These are phyloP conservation scores for Serendipita sp. DNA, from an alignment of 768 basidiomycete genomes.

Conservation along the genomic window DNA sequence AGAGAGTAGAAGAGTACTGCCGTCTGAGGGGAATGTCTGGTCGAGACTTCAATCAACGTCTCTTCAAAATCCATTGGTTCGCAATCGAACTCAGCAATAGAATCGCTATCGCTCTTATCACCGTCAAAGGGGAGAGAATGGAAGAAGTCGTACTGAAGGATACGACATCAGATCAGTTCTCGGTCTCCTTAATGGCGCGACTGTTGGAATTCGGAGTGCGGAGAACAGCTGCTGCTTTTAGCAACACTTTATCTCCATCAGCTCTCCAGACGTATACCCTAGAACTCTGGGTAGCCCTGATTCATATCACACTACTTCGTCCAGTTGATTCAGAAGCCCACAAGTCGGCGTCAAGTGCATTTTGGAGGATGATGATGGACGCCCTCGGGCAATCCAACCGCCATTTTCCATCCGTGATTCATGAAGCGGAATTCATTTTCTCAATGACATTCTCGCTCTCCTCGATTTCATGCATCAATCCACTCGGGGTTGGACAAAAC, in stretches of 20 bases:
- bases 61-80: slow-evolving; percentile 1
- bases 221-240: neutral
- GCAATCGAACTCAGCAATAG: neutral
- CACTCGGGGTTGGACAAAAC: neutral
- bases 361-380: neutral
- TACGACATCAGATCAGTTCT: neutral
- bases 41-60: neutral
- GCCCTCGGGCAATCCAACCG: neutral
- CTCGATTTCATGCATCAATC: neutral
- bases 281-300: neutral
- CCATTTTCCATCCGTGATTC: neutral
- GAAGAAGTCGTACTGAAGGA: neutral
- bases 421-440: slow-evolving; percentile 5
- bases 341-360: neutral
- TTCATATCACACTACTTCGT: neutral
- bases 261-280: neutral
- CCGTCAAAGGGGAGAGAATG: no score
- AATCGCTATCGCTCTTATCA: neutral
- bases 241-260: neutral
- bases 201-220: neutral
- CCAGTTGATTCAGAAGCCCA: neutral
- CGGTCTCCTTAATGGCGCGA: neutral
- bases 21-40: neutral
- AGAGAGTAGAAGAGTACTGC: neutral
- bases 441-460: neutral